phyloP scores from a whole-genome alignment of 805 yeast genomes.

The Phaffomyces antillensis region DNA sequence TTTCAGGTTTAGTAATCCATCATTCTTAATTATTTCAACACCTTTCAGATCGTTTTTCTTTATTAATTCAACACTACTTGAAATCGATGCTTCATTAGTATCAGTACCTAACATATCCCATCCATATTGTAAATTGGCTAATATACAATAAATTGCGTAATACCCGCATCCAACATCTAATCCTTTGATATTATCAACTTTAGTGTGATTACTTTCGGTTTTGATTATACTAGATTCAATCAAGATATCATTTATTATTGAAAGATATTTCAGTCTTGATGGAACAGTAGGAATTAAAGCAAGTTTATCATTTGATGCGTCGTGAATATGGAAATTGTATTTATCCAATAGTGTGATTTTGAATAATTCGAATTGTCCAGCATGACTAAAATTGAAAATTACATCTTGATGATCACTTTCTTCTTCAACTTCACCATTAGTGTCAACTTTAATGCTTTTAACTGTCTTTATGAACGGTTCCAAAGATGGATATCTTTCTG shows the following conservation, averaged over 20 bases:
- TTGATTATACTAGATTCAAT: background rate
- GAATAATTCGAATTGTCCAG: constrained; percentile 4
- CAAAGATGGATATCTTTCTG: background rate
- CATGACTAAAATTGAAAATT: background rate
- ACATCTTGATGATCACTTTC: too few species aligned
- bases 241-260: background rate
- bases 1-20: constrained; percentile 9
- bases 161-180: constrained; percentile 48
- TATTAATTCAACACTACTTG: constrained; percentile 24
- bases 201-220: too few species aligned
- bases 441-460: too few species aligned
- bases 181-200: constrained; percentile 13
- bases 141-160: constrained; percentile 38
- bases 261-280: constrained; percentile 4
- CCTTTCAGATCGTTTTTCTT: constrained; percentile 20
- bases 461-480: background rate
- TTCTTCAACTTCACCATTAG: too few species aligned
- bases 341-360: background rate
- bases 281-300: constrained; percentile 2
- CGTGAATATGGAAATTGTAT: background rate
- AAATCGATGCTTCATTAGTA: constrained; percentile 29
- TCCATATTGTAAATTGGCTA: constrained; percentile 24
- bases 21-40: constrained; percentile 6
- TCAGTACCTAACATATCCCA: constrained; percentile 37
- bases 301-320: background rate